Conservation (phyloP, 306 rosid species). For the Potentilla sterilis region DNA sequence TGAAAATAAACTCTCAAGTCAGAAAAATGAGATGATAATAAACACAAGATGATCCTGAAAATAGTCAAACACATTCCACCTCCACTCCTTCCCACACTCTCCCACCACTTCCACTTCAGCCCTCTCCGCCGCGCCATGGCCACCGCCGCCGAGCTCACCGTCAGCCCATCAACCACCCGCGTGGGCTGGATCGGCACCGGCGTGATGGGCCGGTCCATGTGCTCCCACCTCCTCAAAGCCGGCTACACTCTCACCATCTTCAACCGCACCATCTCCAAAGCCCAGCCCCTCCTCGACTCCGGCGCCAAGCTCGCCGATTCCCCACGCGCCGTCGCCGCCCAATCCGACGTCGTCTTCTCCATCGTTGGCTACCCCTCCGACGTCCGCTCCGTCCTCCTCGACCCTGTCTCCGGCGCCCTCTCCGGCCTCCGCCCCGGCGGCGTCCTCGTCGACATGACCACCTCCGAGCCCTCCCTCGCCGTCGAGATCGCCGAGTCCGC, state of each 20-base stretch:
- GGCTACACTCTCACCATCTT: conserved; percentile 86
- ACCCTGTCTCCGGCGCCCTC: conserved; percentile 69
- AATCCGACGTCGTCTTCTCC: conserved; percentile 81
- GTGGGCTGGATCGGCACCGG: conserved; percentile 99
- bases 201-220: conserved; percentile 89
- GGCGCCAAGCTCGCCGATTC: conserved; percentile 67
- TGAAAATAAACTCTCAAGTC: no score
- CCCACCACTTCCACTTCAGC: conserved; percentile 12
- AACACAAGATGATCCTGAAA: not conserved
- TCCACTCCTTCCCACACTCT: conserved; percentile 25
- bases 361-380: conserved; percentile 95
- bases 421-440: conserved; percentile 74
- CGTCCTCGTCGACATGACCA: conserved; percentile 88
- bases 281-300: conserved; percentile 70
- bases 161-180: conserved; percentile 64
- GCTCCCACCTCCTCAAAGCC: conserved; percentile 73
- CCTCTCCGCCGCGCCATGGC: conserved; percentile 53
- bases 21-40: not conserved
- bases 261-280: conserved; percentile 86
- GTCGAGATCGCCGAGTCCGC: conserved; percentile 61
- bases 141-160: conserved; percentile 27
- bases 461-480: conserved; percentile 93
- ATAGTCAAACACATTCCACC: conserved; percentile 13
- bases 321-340: conserved; percentile 63
- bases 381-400: conserved; percentile 78